Base-by-base conservation (phyloP, 208 protist genomes). In the Tritrichomonas musculus region DNA sequence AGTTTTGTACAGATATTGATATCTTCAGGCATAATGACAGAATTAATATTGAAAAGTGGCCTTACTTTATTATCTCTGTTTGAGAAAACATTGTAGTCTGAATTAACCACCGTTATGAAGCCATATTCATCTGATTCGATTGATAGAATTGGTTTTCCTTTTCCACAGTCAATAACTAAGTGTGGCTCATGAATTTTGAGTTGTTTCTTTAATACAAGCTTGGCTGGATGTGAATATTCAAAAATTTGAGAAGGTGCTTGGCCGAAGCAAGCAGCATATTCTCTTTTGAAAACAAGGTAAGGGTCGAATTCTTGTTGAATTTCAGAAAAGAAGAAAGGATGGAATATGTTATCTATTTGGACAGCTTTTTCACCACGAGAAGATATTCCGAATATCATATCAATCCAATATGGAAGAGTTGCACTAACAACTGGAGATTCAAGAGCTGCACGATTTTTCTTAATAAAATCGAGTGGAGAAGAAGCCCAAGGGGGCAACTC, bases 351-450 rank as follows among this genome's bases (percentile, higher is more conserved):
- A 11, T 49, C 50, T 33, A 50, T 41, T 55, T 92, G 47, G 8
- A 47, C 33, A 20, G 88, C 88, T 53, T 44, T 17, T 33, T n/a
- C 27, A 36, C 88, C 88, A n/a, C 88, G 55, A 30, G 33, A 47
- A 30, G 30, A 27, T 17, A 49, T 33, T 14, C 98, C 98, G 95
- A 99, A 99, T 64, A 99, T 97, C 41, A 99, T 96, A 94, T 99
- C 98, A 93, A 99, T 97, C 98, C 98, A 99, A 50, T 97, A 93
- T 94, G 98, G 96, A 77, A 99, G 94, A 88, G 97, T 94, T 22
- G 57, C 92, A 33, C 96, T 97, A 9, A 99, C 98, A 60, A 94
- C 92, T 36, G 94, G 93, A 27, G 27, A 65, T 92, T 96, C 95
- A 0, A 96, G 80, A 25, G 95, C 95, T 22, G 47, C 44, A 33